Conservation (phyloP, 164 flowering plant species). For the Magnolia changhungtana region DNA sequence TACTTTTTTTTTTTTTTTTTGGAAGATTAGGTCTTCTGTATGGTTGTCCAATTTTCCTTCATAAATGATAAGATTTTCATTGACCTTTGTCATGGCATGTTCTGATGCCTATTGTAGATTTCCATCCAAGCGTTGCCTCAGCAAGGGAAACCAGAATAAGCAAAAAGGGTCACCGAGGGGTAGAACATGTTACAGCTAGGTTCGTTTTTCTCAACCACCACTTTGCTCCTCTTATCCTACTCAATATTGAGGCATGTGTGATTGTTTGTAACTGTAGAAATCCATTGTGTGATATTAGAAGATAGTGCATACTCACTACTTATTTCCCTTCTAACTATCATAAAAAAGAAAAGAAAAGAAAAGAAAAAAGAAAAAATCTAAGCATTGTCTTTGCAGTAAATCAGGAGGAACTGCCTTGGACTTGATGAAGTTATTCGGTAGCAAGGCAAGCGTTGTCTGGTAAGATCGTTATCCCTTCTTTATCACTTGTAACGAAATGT, state of each 20-base stretch:
- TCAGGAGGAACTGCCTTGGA: constrained; percentile 61
- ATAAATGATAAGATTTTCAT: background rate
- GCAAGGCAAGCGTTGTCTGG: constrained; percentile 73
- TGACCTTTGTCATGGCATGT: background rate
- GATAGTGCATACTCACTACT: no score
- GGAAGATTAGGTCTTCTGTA: background rate
- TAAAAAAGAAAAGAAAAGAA: no score
- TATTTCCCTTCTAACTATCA: no score
- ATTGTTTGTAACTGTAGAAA: background rate
- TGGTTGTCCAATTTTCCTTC: background rate
- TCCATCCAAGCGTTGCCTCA: constrained; percentile 80
- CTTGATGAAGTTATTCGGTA: constrained; percentile 71
- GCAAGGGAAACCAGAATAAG: constrained; percentile 77
- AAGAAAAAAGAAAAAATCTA: background rate
- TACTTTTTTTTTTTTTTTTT: no score
- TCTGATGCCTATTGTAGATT: constrained; percentile 38
- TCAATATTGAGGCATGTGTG: background rate
- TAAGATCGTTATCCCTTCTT: constrained; percentile 19
- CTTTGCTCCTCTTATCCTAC: constrained; percentile 5
- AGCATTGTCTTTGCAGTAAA: constrained; percentile 48
- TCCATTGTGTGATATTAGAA: background rate
- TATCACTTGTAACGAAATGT: background rate
- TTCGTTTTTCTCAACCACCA: constrained; percentile 16
- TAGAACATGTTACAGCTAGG: constrained; percentile 64
- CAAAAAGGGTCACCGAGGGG: constrained; percentile 85